A percentile compares a stretch with the other conserved stretches of the same genome.
Conservation (phyloP, 1,284 basidiomycete genomes). For the Marasmius oreades region DNA sequence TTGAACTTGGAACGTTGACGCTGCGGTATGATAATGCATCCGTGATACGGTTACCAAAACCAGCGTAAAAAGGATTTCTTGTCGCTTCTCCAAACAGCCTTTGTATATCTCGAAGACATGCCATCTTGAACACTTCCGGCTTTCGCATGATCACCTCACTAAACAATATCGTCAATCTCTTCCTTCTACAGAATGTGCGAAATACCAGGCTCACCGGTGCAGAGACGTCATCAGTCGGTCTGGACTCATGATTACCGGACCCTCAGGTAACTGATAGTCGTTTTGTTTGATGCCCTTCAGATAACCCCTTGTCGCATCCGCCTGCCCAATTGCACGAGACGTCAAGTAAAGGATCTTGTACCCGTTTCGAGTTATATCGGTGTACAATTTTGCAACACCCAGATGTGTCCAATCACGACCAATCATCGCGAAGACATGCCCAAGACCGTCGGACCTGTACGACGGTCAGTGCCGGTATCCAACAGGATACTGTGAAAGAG, state of each 20-base stretch:
- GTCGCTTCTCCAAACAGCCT: conserved; percentile 79
- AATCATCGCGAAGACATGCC: conserved; percentile 98
- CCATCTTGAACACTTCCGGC: conserved; percentile 99
- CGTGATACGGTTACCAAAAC: conserved; percentile 98
- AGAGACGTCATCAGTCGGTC: conserved; percentile 93
- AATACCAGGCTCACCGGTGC: conserved; percentile 65
- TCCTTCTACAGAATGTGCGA: background rate
- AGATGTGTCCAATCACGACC: conserved; percentile 99
- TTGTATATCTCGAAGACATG: conserved; percentile 94
- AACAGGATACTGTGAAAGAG: background rate
- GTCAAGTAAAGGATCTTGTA: conserved; percentile 99
- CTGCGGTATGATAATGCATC: conserved; percentile 96
- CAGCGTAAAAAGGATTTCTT: conserved; percentile 89
- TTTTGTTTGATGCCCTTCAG: conserved; percentile 95
- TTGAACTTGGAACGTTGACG: conserved; percentile 90
- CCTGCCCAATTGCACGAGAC: conserved; percentile 96
- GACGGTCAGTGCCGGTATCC: background rate
- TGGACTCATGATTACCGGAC: conserved; percentile 99
- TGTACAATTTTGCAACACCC: conserved; percentile 97
- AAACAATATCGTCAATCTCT: conserved; percentile 5
- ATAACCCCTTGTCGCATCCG: conserved; percentile 95
- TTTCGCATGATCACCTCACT: conserved; percentile 99
- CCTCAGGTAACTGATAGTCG: conserved; percentile 93
- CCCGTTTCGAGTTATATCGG: conserved; percentile 93
- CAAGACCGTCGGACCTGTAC: conserved; percentile 89